phyloP scores from a whole-genome alignment of 2,329 filamentous ascomycete genomes.

The Daldinia sp. region DNA sequence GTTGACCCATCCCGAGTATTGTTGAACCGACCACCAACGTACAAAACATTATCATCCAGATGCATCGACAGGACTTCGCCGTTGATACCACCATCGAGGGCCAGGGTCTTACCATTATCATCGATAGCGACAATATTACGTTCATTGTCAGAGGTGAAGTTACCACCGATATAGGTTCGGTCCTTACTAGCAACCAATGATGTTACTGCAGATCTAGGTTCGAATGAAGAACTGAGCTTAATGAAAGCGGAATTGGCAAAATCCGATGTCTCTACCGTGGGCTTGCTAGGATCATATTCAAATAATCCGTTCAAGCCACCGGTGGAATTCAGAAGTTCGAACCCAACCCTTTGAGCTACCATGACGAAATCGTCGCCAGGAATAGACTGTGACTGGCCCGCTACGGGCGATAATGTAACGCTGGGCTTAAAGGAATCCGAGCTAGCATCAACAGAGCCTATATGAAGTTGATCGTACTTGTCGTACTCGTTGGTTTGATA shows the following conservation, averaged over 20 bases:
- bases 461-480: conserved; percentile 94
- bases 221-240: conserved; percentile 75
- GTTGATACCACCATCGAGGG: conserved; percentile 79
- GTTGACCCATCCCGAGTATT: conserved; percentile 70
- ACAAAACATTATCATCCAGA: conserved; percentile 71
- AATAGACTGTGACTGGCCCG: conserved; percentile 63
- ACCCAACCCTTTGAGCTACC: conserved; percentile 89
- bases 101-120: conserved; percentile 66
- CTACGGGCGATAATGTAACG: conserved; percentile 77
- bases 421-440: conserved; percentile 78
- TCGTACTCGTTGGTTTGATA: conserved; percentile 96
- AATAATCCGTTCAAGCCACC: conserved; percentile 89
- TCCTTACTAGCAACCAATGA: conserved; percentile 71
- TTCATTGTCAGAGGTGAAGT: conserved; percentile 74
- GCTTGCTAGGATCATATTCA: conserved; percentile 78
- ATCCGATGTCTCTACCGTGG: conserved; percentile 65
- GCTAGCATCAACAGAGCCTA: conserved; percentile 81
- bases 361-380: conserved; percentile 68
- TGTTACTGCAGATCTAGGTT: conserved; percentile 71
- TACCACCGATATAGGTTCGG: conserved; percentile 80
- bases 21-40: conserved; percentile 85
- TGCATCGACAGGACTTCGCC: conserved; percentile 77
- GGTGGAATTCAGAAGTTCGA: conserved; percentile 75
- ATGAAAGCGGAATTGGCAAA: conserved; percentile 79
- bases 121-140: conserved; percentile 81